phyloP scores from a whole-genome alignment of 2,329 filamentous ascomycete species.

The Bimuria novae-zelandiae region DNA sequence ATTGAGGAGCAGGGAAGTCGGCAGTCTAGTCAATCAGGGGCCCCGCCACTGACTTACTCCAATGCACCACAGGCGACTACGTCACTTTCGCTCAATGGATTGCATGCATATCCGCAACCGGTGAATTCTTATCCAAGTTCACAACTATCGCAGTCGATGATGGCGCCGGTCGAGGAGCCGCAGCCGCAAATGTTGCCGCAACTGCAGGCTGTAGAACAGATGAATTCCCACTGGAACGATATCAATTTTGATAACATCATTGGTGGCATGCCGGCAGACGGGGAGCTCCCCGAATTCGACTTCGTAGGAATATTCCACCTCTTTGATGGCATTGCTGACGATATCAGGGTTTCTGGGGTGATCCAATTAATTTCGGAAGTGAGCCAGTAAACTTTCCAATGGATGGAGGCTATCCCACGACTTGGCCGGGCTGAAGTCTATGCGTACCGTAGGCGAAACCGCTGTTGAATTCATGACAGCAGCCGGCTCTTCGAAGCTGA shows the following conservation, averaged over 20 bases:
- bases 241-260: constrained; percentile 43
- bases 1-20: constrained; percentile 31
- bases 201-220: constrained; percentile 16
- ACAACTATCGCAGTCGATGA: neutral
- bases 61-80: constrained; percentile 7
- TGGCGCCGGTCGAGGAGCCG: neutral
- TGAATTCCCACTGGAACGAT: constrained; percentile 36
- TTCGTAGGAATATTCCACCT: constrained; percentile 32
- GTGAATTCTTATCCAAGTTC: neutral
- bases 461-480: too few relatives aligned
- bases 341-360: constrained; percentile 43
- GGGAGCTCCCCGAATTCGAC: constrained; percentile 41
- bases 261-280: constrained; percentile 28
- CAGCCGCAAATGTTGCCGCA: constrained; percentile 4
- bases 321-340: constrained; percentile 13
- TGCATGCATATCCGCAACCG: neutral
- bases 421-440: neutral
- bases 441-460: neutral
- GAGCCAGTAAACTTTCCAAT: constrained; percentile 23
- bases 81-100: neutral
- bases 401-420: constrained; percentile 7
- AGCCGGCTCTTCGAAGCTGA: too few relatives aligned
- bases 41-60: constrained; percentile 19
- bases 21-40: constrained; percentile 20
- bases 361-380: constrained; percentile 41